phyloP scores from a whole-genome alignment of 305 asterid genomes.

The Plantago coronopus region DNA sequence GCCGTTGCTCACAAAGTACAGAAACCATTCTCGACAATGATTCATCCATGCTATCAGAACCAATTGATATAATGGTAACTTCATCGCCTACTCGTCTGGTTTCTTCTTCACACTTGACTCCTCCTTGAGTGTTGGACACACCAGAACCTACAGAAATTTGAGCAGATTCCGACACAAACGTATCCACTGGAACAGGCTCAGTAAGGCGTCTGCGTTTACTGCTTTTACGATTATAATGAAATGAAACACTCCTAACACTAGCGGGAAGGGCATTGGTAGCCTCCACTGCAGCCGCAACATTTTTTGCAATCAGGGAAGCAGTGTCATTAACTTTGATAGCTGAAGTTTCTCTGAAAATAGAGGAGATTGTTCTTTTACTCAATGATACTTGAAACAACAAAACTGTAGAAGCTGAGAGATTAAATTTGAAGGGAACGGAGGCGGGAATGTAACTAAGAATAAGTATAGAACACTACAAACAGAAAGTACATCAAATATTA shows the following conservation, averaged over 20 bases:
- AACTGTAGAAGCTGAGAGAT: slow-evolving; percentile 4
- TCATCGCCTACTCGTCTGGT: slow-evolving; percentile 38
- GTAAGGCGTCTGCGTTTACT: slow-evolving; percentile 82
- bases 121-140: slow-evolving; percentile 41
- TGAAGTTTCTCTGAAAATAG: slow-evolving; percentile 84
- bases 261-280: slow-evolving; percentile 75
- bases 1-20: slow-evolving; percentile 85
- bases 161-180: slow-evolving; percentile 36
- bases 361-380: slow-evolving; percentile 24
- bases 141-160: slow-evolving; percentile 44
- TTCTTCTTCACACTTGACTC: slow-evolving; percentile 46
- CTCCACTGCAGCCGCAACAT: slow-evolving; percentile 92
- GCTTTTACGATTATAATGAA: slow-evolving; percentile 80
- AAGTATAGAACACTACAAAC: slow-evolving; percentile 8
- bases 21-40: slow-evolving; percentile 87
- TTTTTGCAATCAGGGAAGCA: slow-evolving; percentile 85
- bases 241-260: slow-evolving; percentile 53
- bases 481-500: slow-evolving; percentile 14
- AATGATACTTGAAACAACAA: slow-evolving; percentile 17
- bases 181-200: slow-evolving; percentile 52
- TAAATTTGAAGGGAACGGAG: slow-evolving; percentile 9
- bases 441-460: slow-evolving; percentile 11
- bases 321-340: slow-evolving; percentile 89
- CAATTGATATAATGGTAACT: slow-evolving; percentile 41
- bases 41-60: slow-evolving; percentile 56